Evolutionary conservation across 345 rosid species (phyloP), one percentile per base, ranked within the genome.

Genomic region (Pistacia vera): DNA sequence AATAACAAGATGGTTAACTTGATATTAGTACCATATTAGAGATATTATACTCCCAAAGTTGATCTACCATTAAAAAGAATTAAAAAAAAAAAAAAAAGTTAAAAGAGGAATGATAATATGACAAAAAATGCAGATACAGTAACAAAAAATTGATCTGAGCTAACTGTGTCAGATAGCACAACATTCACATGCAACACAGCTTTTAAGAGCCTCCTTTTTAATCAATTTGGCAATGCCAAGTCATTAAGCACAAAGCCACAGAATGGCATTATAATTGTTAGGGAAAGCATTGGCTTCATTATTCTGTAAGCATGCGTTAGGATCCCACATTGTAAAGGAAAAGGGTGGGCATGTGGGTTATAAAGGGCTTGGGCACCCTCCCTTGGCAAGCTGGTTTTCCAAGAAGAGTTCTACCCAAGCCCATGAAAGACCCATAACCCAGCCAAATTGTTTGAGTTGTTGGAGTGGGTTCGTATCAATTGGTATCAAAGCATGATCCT

Each of bases 1-100:
- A 35, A 76, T 25, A 68, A 75, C 48, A 68, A n/a, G 64, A 20
- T 69, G 33, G 61, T 64, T 51, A 41, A 63, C 17, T 59, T 62
- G 59, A 2, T 4, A 66, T 63, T 72, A 80, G 73, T 46, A 54
- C 49, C 57, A 66, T 44, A 55, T 35, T 38, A 7, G 17, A 52
- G 44, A 48, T 63, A 60, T 25, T 61, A 44, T 69, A 25, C 63
- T 59, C 18, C 11, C 8, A 22, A 64, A 75, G 52, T 36, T 52
- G 48, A 36, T 35, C 33, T n/a, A 63, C 52, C 14, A 16, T 57
- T 35, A 46, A n/a, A 18, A 51, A 49, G 9, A 7, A 17, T 36
- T 18, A 54, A 68, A 41, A 8, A 28, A 57, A 41, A 8, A 28
- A 57, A 75, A 2, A 36, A 69, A 2, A 46, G 17, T 25, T 12